phyloP scores from a whole-genome alignment of 2,329 filamentous ascomycete genomes.

The Colletotrichum horii region DNA sequence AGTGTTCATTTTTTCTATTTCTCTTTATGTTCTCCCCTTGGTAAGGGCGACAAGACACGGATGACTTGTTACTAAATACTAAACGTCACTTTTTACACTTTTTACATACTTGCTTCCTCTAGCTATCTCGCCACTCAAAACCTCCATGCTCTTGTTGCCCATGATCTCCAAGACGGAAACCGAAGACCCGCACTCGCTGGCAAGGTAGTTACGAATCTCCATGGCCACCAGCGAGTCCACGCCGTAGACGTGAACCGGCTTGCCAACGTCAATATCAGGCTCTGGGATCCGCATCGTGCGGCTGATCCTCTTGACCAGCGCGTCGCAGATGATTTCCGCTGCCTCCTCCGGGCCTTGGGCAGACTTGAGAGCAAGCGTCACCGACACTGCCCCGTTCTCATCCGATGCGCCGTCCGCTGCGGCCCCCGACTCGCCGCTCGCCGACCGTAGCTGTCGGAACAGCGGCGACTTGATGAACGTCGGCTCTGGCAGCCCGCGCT shows the following conservation, averaged over 20 bases:
- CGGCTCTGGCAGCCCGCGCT: not conserved
- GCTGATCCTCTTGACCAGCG: not conserved
- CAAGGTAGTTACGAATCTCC: not conserved
- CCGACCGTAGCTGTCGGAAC: not conserved
- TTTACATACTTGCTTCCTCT: not conserved
- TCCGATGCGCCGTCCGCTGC: not conserved
- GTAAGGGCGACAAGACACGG: not conserved
- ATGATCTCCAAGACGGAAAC: not conserved
- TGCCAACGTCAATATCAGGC: not conserved
- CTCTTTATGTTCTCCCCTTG: not conserved
- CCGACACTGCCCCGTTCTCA: not conserved
- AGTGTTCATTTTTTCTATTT: not conserved
- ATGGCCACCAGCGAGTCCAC: slow-evolving; percentile 1
- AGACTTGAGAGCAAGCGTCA: not conserved
- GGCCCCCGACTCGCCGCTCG: not conserved
- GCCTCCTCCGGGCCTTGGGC: not conserved
- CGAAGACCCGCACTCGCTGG: not conserved
- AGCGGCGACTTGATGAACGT: slow-evolving; percentile 1
- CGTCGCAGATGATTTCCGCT: not conserved
- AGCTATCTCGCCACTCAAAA: not conserved
- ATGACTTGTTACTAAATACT: not conserved
- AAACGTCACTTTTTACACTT: not conserved
- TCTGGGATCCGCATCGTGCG: not conserved
- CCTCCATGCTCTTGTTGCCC: not conserved
- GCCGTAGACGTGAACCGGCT: not conserved